Conservation (phyloP, 768 basidiomycete species). For the Pisolithus tinctorius region DNA sequence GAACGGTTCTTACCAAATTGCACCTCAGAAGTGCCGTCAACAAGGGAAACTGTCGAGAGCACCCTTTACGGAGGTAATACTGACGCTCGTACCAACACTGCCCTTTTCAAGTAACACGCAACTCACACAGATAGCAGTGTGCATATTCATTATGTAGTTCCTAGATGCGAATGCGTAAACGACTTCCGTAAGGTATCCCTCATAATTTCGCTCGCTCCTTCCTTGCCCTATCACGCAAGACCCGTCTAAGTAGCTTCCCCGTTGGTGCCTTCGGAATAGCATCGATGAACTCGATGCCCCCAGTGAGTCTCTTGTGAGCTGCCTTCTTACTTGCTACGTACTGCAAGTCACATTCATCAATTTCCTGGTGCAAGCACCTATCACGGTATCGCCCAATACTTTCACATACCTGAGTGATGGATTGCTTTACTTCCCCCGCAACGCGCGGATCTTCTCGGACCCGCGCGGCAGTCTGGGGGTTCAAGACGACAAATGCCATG, state of each 20-base stretch:
- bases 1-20: neutral
- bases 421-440: conserved; percentile 32
- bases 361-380: neutral
- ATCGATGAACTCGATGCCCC: conserved; percentile 51
- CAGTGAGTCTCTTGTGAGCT: conserved; percentile 51
- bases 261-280: conserved; percentile 58
- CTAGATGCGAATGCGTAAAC: too few relatives aligned
- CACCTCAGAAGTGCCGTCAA: too few relatives aligned
- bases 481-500: conserved; percentile 58
- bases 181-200: neutral
- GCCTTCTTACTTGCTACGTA: conserved; percentile 50
- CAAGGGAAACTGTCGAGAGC: too few relatives aligned
- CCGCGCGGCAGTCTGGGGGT: conserved; percentile 32
- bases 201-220: conserved; percentile 12
- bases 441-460: conserved; percentile 24
- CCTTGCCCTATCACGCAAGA: conserved; percentile 47
- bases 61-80: too few relatives aligned
- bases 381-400: neutral
- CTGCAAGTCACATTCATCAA: conserved; percentile 23
- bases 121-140: too few relatives aligned
- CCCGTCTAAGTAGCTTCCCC: conserved; percentile 48
- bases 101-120: too few relatives aligned
- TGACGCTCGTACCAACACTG: too few relatives aligned
- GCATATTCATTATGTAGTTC: too few relatives aligned
- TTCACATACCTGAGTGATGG: conserved; percentile 41